Evolutionary conservation across 1,139 yeast genomes (phyloP), one percentile per base, ranked within the genome.

Genomic region (Saccharomyces hybrid): DNA sequence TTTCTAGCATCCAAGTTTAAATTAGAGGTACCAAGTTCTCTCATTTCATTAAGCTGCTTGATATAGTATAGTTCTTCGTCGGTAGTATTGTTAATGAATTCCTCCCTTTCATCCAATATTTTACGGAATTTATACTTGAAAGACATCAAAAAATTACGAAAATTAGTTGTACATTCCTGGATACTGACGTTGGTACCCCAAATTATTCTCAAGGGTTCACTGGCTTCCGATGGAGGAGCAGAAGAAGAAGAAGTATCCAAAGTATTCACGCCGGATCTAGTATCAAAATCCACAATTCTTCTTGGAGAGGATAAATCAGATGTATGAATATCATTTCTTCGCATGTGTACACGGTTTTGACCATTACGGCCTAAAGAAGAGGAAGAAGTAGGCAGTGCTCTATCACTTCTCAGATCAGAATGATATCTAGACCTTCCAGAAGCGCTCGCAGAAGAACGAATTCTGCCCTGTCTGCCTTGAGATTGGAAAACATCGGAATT

Each of bases 161-260:
- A 93, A 52, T 80, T 78, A 61, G 82, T 84, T 52, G 88, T 81
- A 64, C 93, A 85, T 66, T 93, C 97, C 64, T 84, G 88, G 64
- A 95, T 90, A 47, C 95, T 86, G 31, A 93, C 97, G 68, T 93
- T 91, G 1, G 99, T 93, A 70, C 99, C 99, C 99, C 99, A 93
- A 65, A 93, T 91, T 55, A 93, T 96, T 66, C 96, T 81, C 34
- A 84, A 82, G 0, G 96, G 95, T 60, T 85, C 95, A 57, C 80
- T 83, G 16, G 75, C 72, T 52, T 74, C 75, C 6, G 68, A 66
- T 8, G 62, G 65, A 5, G 62, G 61, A 49, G 57, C 66, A 7
- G 70, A 69, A 8, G 67, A 62, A 5, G 68, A 64, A 1, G 65
- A 58, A 11, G 61, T 52, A 11, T 62, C 53, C 52, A 58, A 27